Percentiles rank a stretch among this genome's conserved stretches.
phyloP scores from a whole-genome alignment of 495 filamentous ascomycete species.

The Aspergillus nanangensis region DNA sequence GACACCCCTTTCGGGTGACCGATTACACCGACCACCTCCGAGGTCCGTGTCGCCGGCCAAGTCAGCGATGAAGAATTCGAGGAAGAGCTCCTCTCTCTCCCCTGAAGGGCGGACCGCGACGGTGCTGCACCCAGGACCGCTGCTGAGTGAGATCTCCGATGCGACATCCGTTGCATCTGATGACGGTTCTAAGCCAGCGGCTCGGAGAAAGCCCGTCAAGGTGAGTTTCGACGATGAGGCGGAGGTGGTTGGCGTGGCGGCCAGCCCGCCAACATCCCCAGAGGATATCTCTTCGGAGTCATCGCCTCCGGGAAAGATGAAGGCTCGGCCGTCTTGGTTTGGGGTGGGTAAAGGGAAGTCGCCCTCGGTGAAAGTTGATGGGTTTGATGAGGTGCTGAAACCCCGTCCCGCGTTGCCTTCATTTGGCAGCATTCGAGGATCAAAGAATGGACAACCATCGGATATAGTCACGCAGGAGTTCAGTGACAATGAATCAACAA shows the following conservation, averaged over 20 bases:
- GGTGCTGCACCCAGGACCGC: slow-evolving; percentile 26
- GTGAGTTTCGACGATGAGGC: slow-evolving; percentile 85
- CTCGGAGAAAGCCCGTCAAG: slow-evolving; percentile 64
- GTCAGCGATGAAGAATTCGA: slow-evolving; percentile 73
- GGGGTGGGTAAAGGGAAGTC: slow-evolving; percentile 47
- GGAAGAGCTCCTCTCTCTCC: slow-evolving; percentile 47
- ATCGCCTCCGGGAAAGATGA: slow-evolving; percentile 43
- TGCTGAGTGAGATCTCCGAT: slow-evolving; percentile 56
- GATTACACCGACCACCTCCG: slow-evolving; percentile 69
- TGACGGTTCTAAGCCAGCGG: slow-evolving; percentile 43
- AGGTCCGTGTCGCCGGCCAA: slow-evolving; percentile 82
- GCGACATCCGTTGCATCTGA: slow-evolving; percentile 56
- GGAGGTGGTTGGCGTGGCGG: slow-evolving; percentile 56
- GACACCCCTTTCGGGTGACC: slow-evolving; percentile 37
- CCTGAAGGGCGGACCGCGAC: slow-evolving; percentile 29
- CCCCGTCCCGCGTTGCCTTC: slow-evolving; percentile 74
- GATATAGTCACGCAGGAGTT: slow-evolving; percentile 16
- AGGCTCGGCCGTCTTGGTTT: slow-evolving; percentile 50
- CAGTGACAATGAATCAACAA: slow-evolving; percentile 36
- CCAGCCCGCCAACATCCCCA: slow-evolving; percentile 44
- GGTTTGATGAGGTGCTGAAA: slow-evolving; percentile 62
- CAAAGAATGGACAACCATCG: slow-evolving; percentile 24
- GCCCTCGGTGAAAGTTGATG: slow-evolving; percentile 37
- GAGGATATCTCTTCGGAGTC: slow-evolving; percentile 47
- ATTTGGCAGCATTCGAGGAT: slow-evolving; percentile 72